Conservation (phyloP, 1,284 basidiomycete genomes). For the Leccinum subfulvum region DNA sequence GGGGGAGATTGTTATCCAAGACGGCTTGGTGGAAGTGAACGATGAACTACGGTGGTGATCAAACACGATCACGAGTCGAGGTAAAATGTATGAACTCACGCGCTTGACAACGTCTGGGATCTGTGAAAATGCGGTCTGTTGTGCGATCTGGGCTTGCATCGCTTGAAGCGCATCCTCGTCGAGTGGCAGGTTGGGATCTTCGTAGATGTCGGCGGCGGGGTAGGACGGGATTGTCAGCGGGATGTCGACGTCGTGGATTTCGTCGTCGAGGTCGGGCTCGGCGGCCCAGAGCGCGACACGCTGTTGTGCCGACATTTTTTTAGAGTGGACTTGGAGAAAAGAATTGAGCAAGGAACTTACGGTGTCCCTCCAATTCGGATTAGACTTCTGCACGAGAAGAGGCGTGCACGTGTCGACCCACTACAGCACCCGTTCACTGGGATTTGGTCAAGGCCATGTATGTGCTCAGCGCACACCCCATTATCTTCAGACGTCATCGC, state of each 20-base stretch:
- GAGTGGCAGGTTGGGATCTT: constrained; percentile 54
- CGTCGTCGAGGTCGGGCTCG: constrained; percentile 73
- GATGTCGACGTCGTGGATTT: constrained; percentile 69
- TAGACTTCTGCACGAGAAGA: no score
- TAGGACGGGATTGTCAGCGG: constrained; percentile 66
- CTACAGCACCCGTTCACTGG: no score
- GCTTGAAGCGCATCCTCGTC: constrained; percentile 66
- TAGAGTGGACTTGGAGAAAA: background rate
- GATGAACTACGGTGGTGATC: constrained; percentile 64
- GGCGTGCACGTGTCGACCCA: no score
- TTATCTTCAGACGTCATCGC: no score
- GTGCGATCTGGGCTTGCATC: constrained; percentile 77
- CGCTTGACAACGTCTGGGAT: constrained; percentile 81
- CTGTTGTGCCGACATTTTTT: constrained; percentile 46
- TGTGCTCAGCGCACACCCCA: no score
- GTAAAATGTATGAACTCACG: constrained; percentile 41
- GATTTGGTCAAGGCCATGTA: no score
- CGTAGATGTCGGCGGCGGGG: constrained; percentile 63
- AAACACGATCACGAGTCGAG: background rate
- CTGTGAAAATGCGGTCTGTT: constrained; percentile 73
- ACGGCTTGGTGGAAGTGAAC: constrained; percentile 89
- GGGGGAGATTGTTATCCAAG: constrained; percentile 80
- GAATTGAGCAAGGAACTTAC: no score
- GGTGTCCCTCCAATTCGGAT: no score
- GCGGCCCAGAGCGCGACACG: constrained; percentile 67